phyloP scores from a whole-genome alignment of 2,329 filamentous ascomycete species.

The Talaromyces sp. region DNA sequence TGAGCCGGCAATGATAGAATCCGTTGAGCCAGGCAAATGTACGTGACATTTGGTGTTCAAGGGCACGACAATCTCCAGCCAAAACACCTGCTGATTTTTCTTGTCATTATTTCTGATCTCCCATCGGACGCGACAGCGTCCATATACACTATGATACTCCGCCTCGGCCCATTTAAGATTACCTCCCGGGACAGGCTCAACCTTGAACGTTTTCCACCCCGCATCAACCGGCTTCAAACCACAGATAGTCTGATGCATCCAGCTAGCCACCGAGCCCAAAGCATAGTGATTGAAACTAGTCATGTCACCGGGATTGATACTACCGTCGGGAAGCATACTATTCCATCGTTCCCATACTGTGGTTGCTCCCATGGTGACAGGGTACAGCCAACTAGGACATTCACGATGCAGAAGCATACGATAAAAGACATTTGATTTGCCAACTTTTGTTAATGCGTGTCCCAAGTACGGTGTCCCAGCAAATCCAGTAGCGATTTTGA shows the following conservation, averaged over 20 bases:
- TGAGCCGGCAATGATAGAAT: background rate
- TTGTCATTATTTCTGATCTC: background rate
- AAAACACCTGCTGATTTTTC: background rate
- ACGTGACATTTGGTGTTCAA: background rate
- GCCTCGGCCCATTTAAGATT: background rate
- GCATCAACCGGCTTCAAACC: constrained; percentile 29
- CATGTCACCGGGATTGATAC: constrained; percentile 39
- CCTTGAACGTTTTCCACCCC: constrained; percentile 31
- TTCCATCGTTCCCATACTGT: constrained; percentile 45
- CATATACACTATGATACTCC: background rate
- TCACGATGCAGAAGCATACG: constrained; percentile 41
- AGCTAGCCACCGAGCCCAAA: constrained; percentile 36
- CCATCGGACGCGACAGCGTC: background rate
- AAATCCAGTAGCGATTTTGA: constrained; percentile 32
- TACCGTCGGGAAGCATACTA: constrained; percentile 34
- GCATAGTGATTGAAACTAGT: constrained; percentile 44
- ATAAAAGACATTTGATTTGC: constrained; percentile 30
- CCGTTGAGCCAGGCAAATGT: background rate
- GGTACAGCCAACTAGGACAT: constrained; percentile 39
- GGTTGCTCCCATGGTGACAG: constrained; percentile 38
- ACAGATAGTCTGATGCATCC: constrained; percentile 36
- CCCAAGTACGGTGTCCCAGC: constrained; percentile 28
- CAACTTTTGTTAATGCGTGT: constrained; percentile 27
- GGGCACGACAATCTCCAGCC: background rate
- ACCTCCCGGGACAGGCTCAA: constrained; percentile 32